These are phyloP conservation scores for Rhizopus microsporus DNA, from an alignment of 371 early-diverging fungal species.

Conservation along the genomic window DNA sequence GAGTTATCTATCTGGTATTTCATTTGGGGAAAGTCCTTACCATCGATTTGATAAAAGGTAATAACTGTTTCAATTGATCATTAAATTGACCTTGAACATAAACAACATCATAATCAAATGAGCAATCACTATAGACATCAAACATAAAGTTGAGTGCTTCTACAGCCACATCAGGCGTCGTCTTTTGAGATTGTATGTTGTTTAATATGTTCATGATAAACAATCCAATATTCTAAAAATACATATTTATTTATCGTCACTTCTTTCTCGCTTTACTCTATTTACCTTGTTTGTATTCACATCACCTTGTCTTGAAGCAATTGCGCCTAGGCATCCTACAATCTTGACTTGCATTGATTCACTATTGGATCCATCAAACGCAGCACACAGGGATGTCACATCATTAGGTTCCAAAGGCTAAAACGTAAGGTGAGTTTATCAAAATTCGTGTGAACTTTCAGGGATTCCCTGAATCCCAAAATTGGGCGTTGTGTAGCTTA, in stretches of 20 bases:
- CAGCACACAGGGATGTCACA: constrained; percentile 52
- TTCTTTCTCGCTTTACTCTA: constrained; percentile 15
- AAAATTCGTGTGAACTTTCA: constrained; percentile 9
- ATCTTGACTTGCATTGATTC: constrained; percentile 69
- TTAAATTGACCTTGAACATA: constrained; percentile 74
- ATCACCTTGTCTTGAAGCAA: constrained; percentile 74
- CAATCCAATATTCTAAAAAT: constrained; percentile 34
- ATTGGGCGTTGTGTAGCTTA: constrained; percentile 25
- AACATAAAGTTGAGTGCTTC: constrained; percentile 85
- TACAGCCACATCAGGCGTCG: constrained; percentile 56
- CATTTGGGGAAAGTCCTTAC: constrained; percentile 22
- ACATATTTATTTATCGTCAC: not conserved
- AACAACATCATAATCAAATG: constrained; percentile 83
- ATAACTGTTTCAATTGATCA: constrained; percentile 54
- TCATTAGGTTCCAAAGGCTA: constrained; percentile 53
- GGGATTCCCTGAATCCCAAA: constrained; percentile 10
- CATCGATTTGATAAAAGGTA: constrained; percentile 52
- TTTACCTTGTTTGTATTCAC: constrained; percentile 74
- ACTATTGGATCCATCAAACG: constrained; percentile 41
- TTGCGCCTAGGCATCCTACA: constrained; percentile 73
- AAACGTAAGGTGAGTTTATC: not conserved
- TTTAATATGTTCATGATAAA: constrained; percentile 38
- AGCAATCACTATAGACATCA: constrained; percentile 86
- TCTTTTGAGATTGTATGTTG: constrained; percentile 35
- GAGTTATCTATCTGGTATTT: not conserved